Evolutionary conservation across 495 filamentous ascomycete genomes (phyloP), one percentile per base, ranked within the genome.

Genomic region (Penicillium cinerascens): DNA sequence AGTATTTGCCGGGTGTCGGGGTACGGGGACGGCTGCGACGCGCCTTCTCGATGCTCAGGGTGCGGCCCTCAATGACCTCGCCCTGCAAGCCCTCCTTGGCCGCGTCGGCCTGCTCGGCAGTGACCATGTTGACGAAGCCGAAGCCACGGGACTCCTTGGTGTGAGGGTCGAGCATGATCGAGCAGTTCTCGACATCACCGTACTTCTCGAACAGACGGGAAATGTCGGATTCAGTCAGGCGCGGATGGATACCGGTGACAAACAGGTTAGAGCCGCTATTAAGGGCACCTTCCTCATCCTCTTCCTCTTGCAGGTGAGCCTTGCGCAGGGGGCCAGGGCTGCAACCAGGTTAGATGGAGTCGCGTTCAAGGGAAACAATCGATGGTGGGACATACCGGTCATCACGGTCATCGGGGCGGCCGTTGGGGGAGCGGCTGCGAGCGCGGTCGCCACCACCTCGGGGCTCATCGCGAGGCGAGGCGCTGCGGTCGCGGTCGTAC

Each of bases 111-210:
- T 92, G 87, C 52, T 97, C 92, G 25, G 87, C 80, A 52, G 89
- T 95, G 37, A 86, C 83, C 92, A 97, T 97, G 79, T 97, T 97
- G 68, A 99, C 95, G 76, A 99, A 99, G 49, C 95, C 93, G 59
- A 99, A 99, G 60, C 93, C 93, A 78, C 93, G 95, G 57, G 91
- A 96, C 73, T 97, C 95, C 75, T 95, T 92, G 59, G 88, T 92
- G 71, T 97, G 95, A 49, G 93, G 93, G 68, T 97, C 95, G 63
- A 91, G 80, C 95, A 99, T 97, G 79, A 99, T 99, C 60, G 96
- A 93, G 77, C 92, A 97, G 75, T 95, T 97, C 74, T 97, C 92
- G 29, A 99, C 93, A 68, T 92, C 88, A 59, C 93, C 93, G 60
- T 96, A 97, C 74, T 97, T 99, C 75, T 95, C 91, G 63, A 97